Base-by-base conservation (phyloP, 164 flowering plant genomes). In the Paratinospora sagittata region DNA sequence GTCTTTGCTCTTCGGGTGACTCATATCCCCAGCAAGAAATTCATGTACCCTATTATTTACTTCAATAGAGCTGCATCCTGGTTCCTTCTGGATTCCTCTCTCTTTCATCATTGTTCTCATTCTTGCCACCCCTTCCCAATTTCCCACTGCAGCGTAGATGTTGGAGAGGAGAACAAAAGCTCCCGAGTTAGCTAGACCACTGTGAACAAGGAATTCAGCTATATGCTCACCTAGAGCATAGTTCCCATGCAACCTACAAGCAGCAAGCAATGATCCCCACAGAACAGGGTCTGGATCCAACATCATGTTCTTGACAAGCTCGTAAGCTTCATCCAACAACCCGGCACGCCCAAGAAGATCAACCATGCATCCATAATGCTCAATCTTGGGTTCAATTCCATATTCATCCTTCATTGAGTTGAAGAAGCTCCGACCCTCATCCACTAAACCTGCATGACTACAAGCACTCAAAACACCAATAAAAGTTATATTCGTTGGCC, bases 331-430 rank as follows among this genome's bases (percentile, higher is more conserved):
- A 26, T 93, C 83, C 27, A 88, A 58, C 17, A 76, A 69, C 58
- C 97, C 90, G 4, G 92, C 91, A 16, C 91, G 89, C 36, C 95
- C 85, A 1, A 93, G 87, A 52, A 93, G 93, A 81, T 91, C 88
- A 3, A 93, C 88, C 91, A 93, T 87, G 67, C 98, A 93, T 4
- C 95, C 97, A 71, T 88, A 93, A 78, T 93, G 98, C 81, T 93
- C 93, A 47, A 89, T 77, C 82, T 85, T 88, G 2, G 97, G 97
- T 69, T 85, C 80, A 71, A 91, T 84, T 23, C 75, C 76, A 36
- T 85, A 82, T 19, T 80, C 76, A 12, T 80, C 77, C 69, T 78
- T 82, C 96, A 93, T 91, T 13, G 77, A 72, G 10, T 65, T 19
- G 75, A 93, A 91, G 43, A 82, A 70, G 1, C 3, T 6, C 71